Evolutionary conservation across 2,329 filamentous ascomycete species (phyloP).

Genomic region (Chaetomiaceae sp.): DNA sequence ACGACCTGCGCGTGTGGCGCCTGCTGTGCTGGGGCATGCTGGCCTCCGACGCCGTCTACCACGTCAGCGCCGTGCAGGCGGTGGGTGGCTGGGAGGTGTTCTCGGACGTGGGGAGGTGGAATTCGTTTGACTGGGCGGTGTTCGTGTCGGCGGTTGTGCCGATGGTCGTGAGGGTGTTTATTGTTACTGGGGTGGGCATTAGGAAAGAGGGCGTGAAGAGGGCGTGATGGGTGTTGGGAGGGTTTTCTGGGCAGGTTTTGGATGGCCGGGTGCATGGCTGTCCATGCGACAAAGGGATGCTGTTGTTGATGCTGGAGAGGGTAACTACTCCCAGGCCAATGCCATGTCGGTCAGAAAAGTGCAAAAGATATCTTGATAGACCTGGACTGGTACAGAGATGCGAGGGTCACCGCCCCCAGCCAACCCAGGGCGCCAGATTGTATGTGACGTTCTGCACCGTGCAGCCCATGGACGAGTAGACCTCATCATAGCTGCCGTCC

Average conservation of each 20-base stretch:
- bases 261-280: too few relatives aligned
- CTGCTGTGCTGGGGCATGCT: slow-evolving; percentile 32
- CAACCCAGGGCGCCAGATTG: slow-evolving; percentile 11
- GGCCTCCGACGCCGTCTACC: slow-evolving; percentile 30
- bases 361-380: too few relatives aligned
- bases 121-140: slow-evolving; percentile 26
- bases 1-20: slow-evolving; percentile 32
- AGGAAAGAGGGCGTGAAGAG: background rate
- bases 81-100: slow-evolving; percentile 31
- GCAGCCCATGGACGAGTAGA: slow-evolving; percentile 16
- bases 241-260: too few relatives aligned
- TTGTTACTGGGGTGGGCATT: slow-evolving; percentile 24
- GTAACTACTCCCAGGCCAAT: too few relatives aligned
- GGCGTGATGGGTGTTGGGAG: too few relatives aligned
- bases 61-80: slow-evolving; percentile 28
- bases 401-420: background rate
- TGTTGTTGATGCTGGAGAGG: too few relatives aligned
- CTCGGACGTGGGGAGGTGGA: slow-evolving; percentile 25
- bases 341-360: too few relatives aligned
- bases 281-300: too few relatives aligned
- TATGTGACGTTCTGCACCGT: slow-evolving; percentile 18
- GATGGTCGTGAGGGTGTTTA: slow-evolving; percentile 26
- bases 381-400: too few relatives aligned
- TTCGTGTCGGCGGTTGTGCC: slow-evolving; percentile 26
- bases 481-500: slow-evolving; percentile 14